Base-by-base conservation (phyloP, 2,329 filamentous ascomycete species). In the Fusarium protoensiforme region DNA sequence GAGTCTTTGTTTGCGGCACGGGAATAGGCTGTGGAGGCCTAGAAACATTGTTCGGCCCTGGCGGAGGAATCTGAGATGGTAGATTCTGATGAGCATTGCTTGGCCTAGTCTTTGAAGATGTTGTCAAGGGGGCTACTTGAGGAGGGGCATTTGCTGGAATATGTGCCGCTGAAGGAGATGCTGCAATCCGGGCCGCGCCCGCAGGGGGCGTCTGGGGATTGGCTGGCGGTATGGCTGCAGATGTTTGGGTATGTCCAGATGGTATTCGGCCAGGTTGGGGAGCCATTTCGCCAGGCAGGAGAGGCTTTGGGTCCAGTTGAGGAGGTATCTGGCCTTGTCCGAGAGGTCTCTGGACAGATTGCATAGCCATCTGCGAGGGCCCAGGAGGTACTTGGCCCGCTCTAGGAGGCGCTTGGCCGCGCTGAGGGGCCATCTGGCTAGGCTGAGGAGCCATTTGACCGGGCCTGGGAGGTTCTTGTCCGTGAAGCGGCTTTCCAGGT, bases 191-290 rank as follows among this genome's bases (percentile, higher is more conserved):
- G 8, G 20, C 14, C 18, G 38, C 3, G 5, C 7, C 46, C 10
- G 2, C 13, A 9, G 57, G 18, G 33, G 53, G 20, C n/a, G 20
- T 7, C 27, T 59, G 66, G 39, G 46, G 39, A n/a, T 51, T 20
- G 22, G 33, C 38, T 20, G 24, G 27, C 20, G 39, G 16, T n/a
- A 36, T 18, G 48, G 46, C 11, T 39, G 6, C 16, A 38, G 38
- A 22, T 24, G 16, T 5, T 33, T 43, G 56, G 7, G 18, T 27
- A 5, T 29, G 33, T 18, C 33, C 18, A 24, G 56, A 51, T 7
- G 43, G 63, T 35, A 31, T 43, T 11, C 54, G 67, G 3, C 48
- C 71, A 10, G 68, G 71, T 10, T 56, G 53, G 4, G 53, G 53
- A 18, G 53, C 24, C 20, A 56, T 56, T 33, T 64, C 51, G 46